Evolutionary conservation across 345 rosid species (phyloP).

Genomic region (Mercurialis annua): DNA sequence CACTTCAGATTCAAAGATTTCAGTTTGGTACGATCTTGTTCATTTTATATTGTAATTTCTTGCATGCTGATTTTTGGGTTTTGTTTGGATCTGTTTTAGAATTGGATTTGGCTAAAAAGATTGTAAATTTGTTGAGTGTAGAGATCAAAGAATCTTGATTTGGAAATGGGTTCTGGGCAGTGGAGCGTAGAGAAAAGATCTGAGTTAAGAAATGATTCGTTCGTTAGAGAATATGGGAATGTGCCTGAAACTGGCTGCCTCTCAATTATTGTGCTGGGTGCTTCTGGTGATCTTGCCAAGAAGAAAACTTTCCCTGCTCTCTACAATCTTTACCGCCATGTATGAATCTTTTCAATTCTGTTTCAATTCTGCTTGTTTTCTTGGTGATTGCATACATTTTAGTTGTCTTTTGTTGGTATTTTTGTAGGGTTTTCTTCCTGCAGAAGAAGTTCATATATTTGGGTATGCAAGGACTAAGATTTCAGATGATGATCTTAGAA

Average conservation of each 20-base stretch:
- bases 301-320: conserved; percentile 97
- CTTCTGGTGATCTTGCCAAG: conserved; percentile 98
- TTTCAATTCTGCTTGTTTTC: background rate
- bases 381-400: background rate
- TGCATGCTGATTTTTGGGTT: background rate
- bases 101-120: background rate
- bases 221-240: conserved; percentile 36
- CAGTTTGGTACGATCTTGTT: background rate
- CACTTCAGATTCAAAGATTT: background rate
- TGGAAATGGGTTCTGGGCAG: conserved; percentile 49
- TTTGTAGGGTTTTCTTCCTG: conserved; percentile 73
- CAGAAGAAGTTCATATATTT: conserved; percentile 82
- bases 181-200: conserved; percentile 71
- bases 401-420: conserved; percentile 1
- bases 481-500: conserved; percentile 66
- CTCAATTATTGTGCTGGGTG: conserved; percentile 83
- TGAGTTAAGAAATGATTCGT: conserved; percentile 45
- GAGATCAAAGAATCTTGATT: conserved; percentile 12
- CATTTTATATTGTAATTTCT: background rate
- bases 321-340: conserved; percentile 84
- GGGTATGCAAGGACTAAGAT: conserved; percentile 94
- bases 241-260: conserved; percentile 76
- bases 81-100: background rate
- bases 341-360: conserved; percentile 12
- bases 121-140: background rate